A percentile compares a stretch with the other conserved stretches of the same genome.
These are phyloP conservation scores for Alternaria sp. DNA, from an alignment of 2,329 filamentous ascomycete species.

Conservation along the genomic window DNA sequence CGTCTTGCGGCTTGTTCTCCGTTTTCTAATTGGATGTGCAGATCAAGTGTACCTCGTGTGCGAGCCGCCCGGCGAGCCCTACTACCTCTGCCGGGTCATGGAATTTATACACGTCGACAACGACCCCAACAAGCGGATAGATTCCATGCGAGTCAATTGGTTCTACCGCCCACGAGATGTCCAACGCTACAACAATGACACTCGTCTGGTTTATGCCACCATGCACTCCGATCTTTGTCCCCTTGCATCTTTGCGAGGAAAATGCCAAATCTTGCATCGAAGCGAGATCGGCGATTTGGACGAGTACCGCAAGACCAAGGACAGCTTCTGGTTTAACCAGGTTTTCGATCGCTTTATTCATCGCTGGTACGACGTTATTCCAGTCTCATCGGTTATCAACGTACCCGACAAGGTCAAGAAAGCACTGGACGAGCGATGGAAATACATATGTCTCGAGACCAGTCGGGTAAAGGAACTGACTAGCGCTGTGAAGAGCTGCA, in stretches of 20 bases:
- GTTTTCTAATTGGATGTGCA: constrained; percentile 55
- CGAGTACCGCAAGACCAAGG: constrained; percentile 81
- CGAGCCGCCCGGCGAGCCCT: constrained; percentile 96
- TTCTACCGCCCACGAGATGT: constrained; percentile 97
- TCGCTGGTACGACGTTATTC: constrained; percentile 96
- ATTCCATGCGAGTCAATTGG: constrained; percentile 94
- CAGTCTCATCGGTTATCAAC: constrained; percentile 91
- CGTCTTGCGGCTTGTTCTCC: constrained; percentile 34
- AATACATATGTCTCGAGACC: constrained; percentile 92
- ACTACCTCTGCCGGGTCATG: constrained; percentile 98
- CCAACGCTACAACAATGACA: constrained; percentile 88
- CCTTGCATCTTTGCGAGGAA: constrained; percentile 88
- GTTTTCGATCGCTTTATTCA: constrained; percentile 98
- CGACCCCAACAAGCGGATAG: constrained; percentile 74
- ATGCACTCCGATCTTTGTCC: constrained; percentile 99
- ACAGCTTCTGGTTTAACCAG: constrained; percentile 97
- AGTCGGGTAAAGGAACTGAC: constrained; percentile 94
- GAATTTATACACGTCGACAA: constrained; percentile 87
- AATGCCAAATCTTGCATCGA: constrained; percentile 88
- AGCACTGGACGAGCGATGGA: constrained; percentile 95
- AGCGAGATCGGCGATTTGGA: constrained; percentile 85
- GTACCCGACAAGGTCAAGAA: constrained; percentile 95
- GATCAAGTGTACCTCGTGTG: constrained; percentile 95
- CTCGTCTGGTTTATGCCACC: constrained; percentile 88
- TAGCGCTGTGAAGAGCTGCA: constrained; percentile 94